Evolutionary conservation across 2,329 filamentous ascomycete species (phyloP).

Genomic region (Aspergillus flavus): DNA sequence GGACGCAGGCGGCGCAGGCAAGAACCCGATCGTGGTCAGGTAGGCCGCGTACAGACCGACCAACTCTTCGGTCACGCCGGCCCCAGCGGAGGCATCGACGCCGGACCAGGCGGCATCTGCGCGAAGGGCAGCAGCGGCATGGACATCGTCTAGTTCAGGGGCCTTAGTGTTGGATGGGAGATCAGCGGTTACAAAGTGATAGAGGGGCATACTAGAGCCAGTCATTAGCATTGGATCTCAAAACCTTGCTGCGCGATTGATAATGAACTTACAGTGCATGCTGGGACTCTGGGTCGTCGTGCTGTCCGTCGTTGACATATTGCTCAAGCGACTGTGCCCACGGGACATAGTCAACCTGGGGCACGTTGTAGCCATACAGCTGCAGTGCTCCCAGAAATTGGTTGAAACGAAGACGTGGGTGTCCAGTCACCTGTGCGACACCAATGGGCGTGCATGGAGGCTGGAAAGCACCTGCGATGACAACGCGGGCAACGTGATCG

Average conservation of each 20-base stretch:
- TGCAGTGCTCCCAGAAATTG: slow-evolving; percentile 72
- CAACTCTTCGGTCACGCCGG: slow-evolving; percentile 61
- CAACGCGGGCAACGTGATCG: slow-evolving; percentile 77
- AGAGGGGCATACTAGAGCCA: slow-evolving; percentile 64
- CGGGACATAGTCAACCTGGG: slow-evolving; percentile 66
- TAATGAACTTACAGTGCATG: slow-evolving; percentile 60
- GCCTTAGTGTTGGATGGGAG: slow-evolving; percentile 71
- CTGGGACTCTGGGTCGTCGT: slow-evolving; percentile 62
- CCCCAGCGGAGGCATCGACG: slow-evolving; percentile 58
- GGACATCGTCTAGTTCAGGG: slow-evolving; percentile 73
- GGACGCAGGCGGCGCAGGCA: slow-evolving; percentile 43
- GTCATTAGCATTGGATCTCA: slow-evolving; percentile 6
- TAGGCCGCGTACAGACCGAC: slow-evolving; percentile 68
- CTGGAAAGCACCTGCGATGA: slow-evolving; percentile 72
- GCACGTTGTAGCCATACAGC: slow-evolving; percentile 71
- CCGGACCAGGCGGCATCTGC: slow-evolving; percentile 63
- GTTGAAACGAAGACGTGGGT: slow-evolving; percentile 77
- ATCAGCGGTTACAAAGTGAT: slow-evolving; percentile 71
- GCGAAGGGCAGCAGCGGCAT: slow-evolving; percentile 66
- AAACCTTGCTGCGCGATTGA: neutral
- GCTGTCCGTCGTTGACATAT: slow-evolving; percentile 63
- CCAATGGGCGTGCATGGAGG: slow-evolving; percentile 57
- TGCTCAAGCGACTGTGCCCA: slow-evolving; percentile 70
- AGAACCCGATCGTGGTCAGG: slow-evolving; percentile 64
- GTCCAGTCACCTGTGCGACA: slow-evolving; percentile 77